Base-by-base conservation (phyloP, 768 basidiomycete species). In the Lactifluus piperatus region DNA sequence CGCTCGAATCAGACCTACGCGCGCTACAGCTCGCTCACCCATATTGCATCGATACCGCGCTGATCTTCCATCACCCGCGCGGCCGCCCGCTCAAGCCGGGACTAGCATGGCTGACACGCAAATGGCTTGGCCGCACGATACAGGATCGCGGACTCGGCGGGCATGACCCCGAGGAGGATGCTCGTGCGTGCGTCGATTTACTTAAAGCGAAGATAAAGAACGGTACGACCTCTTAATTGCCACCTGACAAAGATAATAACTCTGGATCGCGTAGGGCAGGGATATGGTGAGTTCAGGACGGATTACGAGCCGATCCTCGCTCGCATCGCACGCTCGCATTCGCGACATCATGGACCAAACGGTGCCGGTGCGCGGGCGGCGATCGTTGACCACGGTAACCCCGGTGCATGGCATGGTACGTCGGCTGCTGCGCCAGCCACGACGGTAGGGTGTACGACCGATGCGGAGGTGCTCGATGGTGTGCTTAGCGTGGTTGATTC, bases 91-190 rank as follows among this genome's bases (percentile, higher is more conserved):
- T 92, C 62, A 98, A 97, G 73, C 92, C 95, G 0, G 92, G 91
- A 1, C 79, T 99, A 7, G 94, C 94, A n/a, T 97, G 93, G 93
- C 81, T 99, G 46, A 91, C 91, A 46, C 89, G 90, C 68, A 92
- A 91, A 68, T 97, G 93, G 92, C 86, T 91, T 56, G 81, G 81
- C 11, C 81, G 88, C 51, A 90, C 94, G 65, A 98, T 99, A 44
- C 95, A 98, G 71, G 82, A 79, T 0, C 74, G 81, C 0, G 91
- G 91, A 0, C 86, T 88, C 51, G 88, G 86, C 2, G 92, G 92
- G 3, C 95, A 98, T 70, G 89, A 97, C 62, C 91, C 94, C 2
- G 91, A 94, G 66, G 95, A 98, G 69, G 95, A 98, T 65, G 94
- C 95, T 0, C 76, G 86, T 20, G 88, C 94, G 0, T 94, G 93